These are phyloP conservation scores for Zea luxurians DNA, from an alignment of 176 grass and related monocot genomes.

Conservation along the genomic window DNA sequence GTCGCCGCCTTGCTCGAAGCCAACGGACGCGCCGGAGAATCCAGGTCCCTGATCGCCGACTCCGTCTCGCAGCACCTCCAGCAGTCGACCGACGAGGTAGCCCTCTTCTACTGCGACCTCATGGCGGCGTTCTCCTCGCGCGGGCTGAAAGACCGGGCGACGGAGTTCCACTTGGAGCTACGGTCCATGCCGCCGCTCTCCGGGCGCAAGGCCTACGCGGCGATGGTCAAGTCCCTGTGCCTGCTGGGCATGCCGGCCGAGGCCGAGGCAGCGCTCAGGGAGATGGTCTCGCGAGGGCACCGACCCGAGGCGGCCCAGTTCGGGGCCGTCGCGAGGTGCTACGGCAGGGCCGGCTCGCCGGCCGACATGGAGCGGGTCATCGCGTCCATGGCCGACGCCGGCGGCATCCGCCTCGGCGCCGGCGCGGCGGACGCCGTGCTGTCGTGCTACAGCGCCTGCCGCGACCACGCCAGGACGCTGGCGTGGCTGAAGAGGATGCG, in stretches of 20 bases:
- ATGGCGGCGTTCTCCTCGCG: constrained; percentile 70
- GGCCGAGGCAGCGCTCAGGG: constrained; percentile 61
- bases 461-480: constrained; percentile 50
- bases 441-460: constrained; percentile 70
- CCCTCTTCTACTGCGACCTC: constrained; percentile 78
- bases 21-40: constrained; percentile 44
- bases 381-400: constrained; percentile 58
- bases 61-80: constrained; percentile 54
- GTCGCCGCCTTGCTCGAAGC: constrained; percentile 57
- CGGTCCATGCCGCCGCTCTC: constrained; percentile 44
- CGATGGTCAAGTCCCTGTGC: constrained; percentile 74
- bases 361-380: constrained; percentile 69
- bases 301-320: constrained; percentile 64
- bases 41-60: constrained; percentile 51
- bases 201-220: constrained; percentile 43
- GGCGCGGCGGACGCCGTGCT: constrained; percentile 66
- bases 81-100: constrained; percentile 30
- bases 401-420: constrained; percentile 58
- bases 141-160: constrained; percentile 46
- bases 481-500: constrained; percentile 64
- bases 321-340: constrained; percentile 65
- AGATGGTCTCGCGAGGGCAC: constrained; percentile 57
- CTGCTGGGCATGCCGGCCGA: constrained; percentile 55
- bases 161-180: constrained; percentile 55
- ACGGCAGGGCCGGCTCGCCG: constrained; percentile 54